phyloP scores from a whole-genome alignment of 768 basidiomycete genomes.

The Porphyrellus cyaneotinctus region DNA sequence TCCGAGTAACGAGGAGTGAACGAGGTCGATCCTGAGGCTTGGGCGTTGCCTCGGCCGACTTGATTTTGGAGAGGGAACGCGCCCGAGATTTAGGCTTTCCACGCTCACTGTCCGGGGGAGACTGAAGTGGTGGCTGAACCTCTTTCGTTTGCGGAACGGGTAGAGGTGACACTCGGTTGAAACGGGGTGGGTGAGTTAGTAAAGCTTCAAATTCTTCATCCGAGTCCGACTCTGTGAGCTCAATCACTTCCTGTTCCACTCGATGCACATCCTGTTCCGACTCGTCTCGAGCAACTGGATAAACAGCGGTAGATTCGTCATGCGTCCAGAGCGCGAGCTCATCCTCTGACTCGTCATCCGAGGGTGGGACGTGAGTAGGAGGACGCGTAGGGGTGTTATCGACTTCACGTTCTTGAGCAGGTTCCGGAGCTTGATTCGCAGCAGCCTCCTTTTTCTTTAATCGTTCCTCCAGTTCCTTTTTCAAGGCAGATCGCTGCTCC shows the following conservation, averaged over 20 bases:
- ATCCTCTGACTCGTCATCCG: slow-evolving; percentile 43
- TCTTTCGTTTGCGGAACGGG: background rate
- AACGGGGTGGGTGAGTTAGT: slow-evolving; percentile 22
- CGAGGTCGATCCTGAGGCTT: slow-evolving; percentile 3
- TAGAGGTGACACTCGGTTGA: slow-evolving; percentile 5
- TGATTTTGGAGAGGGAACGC: slow-evolving; percentile 3
- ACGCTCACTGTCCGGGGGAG: slow-evolving; percentile 13
- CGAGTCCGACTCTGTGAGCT: slow-evolving; percentile 26
- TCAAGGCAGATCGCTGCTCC: slow-evolving; percentile 14
- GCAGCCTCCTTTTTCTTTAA: slow-evolving; percentile 9
- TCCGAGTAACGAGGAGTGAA: slow-evolving; percentile 5
- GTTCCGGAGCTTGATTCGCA: slow-evolving; percentile 3
- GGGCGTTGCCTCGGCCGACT: background rate
- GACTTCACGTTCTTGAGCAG: background rate
- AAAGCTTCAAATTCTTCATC: slow-evolving; percentile 29
- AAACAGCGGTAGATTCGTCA: slow-evolving; percentile 41
- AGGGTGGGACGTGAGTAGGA: slow-evolving; percentile 2
- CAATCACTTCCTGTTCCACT: slow-evolving; percentile 22
- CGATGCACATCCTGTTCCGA: slow-evolving; percentile 13
- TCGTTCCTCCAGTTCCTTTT: slow-evolving; percentile 16
- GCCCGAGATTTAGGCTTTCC: slow-evolving; percentile 12
- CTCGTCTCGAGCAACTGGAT: slow-evolving; percentile 22
- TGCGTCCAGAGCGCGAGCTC: slow-evolving; percentile 42
- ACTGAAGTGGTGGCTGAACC: slow-evolving; percentile 10
- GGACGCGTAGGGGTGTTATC: slow-evolving; percentile 18